These are phyloP conservation scores for Fusarium citri DNA, from an alignment of 2,329 filamentous ascomycete genomes.

Conservation along the genomic window DNA sequence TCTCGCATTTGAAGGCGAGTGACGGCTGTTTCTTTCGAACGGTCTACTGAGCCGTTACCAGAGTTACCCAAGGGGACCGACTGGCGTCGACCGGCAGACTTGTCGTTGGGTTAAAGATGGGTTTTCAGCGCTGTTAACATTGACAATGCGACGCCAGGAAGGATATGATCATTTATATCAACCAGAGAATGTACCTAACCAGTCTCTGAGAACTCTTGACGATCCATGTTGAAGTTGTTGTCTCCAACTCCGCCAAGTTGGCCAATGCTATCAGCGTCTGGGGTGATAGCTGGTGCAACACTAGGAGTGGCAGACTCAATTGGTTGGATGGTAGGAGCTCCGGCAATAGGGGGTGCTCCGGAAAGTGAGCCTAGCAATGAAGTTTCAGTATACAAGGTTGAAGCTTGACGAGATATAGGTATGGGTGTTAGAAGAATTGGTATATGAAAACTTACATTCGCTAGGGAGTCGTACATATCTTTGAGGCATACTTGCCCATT, in stretches of 20 bases:
- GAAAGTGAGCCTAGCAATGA: neutral
- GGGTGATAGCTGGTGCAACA: neutral
- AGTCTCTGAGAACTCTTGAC: neutral
- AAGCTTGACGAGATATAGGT: neutral
- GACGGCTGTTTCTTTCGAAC: neutral
- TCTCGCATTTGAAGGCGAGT: neutral
- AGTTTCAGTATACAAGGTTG: neutral
- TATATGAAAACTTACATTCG: neutral
- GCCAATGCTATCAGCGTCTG: neutral
- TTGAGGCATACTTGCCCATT: neutral
- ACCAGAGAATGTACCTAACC: neutral
- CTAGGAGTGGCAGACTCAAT: neutral
- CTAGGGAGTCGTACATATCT: neutral
- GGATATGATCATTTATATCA: neutral
- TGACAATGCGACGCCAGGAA: neutral
- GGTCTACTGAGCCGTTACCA: neutral
- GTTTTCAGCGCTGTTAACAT: no score
- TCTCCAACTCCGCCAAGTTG: neutral
- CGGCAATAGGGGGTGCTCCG: neutral
- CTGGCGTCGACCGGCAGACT: no score
- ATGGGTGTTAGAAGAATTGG: neutral
- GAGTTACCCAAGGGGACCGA: neutral
- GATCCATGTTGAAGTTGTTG: neutral
- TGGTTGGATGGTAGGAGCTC: neutral
- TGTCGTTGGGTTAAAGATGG: no score